phyloP scores from a whole-genome alignment of 306 rosid genomes.

The Rosa rugosa region DNA sequence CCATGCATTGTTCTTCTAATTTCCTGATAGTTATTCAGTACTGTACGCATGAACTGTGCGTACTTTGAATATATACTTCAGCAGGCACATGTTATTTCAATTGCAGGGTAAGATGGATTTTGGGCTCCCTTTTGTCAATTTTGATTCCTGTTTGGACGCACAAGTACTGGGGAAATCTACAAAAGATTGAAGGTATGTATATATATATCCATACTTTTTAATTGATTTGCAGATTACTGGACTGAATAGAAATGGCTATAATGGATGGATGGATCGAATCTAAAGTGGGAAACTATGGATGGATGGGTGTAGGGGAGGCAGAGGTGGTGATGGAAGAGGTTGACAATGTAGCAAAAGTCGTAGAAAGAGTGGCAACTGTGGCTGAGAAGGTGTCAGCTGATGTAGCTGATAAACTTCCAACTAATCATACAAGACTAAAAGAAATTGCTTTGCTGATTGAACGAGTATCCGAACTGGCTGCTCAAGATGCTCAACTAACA shows the following conservation, averaged over 20 bases:
- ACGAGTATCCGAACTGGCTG: constrained; percentile 41
- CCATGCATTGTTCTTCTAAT: neutral
- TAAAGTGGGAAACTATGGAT: neutral
- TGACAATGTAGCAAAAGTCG: constrained; percentile 44
- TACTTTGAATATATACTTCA: neutral
- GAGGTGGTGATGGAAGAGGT: constrained; percentile 52
- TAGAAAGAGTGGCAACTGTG: constrained; percentile 48
- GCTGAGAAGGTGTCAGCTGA: constrained; percentile 50
- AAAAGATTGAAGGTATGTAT: constrained; percentile 22
- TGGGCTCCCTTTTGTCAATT: constrained; percentile 27
- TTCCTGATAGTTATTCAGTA: neutral
- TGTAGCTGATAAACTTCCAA: constrained; percentile 47
- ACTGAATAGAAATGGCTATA: neutral
- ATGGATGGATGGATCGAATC: neutral
- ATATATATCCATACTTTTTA: too few relatives aligned
- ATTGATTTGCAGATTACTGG: neutral
- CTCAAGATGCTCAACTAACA: constrained; percentile 55
- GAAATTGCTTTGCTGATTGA: constrained; percentile 45
- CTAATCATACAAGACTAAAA: constrained; percentile 36
- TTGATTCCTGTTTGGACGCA: constrained; percentile 16
- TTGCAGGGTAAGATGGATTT: constrained; percentile 11
- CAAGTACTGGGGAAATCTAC: constrained; percentile 20
- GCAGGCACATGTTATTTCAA: neutral
- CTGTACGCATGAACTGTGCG: neutral
- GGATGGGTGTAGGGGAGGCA: constrained; percentile 35